Conservation (phyloP, 1,139 yeast genomes). For the Arxiozyma slooffiae region DNA sequence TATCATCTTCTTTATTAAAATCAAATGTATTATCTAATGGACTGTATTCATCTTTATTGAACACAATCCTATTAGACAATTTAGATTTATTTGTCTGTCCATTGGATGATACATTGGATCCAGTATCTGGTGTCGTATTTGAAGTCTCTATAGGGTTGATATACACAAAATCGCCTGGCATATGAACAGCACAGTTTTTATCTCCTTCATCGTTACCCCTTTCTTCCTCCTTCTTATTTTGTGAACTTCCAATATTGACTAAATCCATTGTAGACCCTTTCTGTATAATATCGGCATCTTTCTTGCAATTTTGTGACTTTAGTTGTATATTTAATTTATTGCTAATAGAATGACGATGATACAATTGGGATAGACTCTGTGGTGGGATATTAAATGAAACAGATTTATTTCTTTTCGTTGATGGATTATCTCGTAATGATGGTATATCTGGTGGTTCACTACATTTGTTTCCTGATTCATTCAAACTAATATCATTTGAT, state of each 20-base stretch:
- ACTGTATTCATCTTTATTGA: slow-evolving; percentile 5
- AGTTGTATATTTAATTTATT: slow-evolving; percentile 16
- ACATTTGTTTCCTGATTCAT: background rate
- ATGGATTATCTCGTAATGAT: slow-evolving; percentile 3
- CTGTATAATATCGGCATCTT: background rate
- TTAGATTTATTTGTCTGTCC: background rate
- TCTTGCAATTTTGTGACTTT: background rate
- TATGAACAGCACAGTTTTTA: slow-evolving; percentile 28
- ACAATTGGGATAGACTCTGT: slow-evolving; percentile 6
- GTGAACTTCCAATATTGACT: background rate
- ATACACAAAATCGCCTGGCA: slow-evolving; percentile 31
- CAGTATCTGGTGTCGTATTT: background rate
- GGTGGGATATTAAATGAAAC: slow-evolving; percentile 19
- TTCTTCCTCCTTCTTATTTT: background rate
- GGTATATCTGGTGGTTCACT: background rate
- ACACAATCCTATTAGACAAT: slow-evolving; percentile 4
- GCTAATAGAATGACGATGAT: slow-evolving; percentile 43
- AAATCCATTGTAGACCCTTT: background rate
- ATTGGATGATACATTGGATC: background rate
- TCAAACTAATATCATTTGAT: background rate
- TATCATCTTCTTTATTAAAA: slow-evolving; percentile 47
- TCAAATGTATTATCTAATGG: background rate
- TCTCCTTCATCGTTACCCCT: slow-evolving; percentile 19
- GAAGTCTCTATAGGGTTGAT: slow-evolving; percentile 11
- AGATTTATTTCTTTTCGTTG: slow-evolving; percentile 9